Percentiles rank a stretch among this genome's conserved stretches.
These are phyloP conservation scores for Haematococcus lacustris DNA, from an alignment of 139 green algal genomes.

Conservation along the genomic window DNA sequence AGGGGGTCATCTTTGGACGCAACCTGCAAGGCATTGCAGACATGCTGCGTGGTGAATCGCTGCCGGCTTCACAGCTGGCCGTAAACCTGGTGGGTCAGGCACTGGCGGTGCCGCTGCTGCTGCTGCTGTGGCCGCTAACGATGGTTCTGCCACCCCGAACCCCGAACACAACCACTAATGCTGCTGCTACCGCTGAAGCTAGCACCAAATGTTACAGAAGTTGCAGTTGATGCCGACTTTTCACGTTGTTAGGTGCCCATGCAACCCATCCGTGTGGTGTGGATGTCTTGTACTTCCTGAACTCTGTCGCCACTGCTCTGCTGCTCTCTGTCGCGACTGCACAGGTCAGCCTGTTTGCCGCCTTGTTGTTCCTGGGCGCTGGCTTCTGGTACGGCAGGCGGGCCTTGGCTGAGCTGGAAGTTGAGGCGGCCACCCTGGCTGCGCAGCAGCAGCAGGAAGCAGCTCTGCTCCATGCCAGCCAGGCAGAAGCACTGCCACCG, in stretches of 20 bases:
- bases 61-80: background rate
- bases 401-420: background rate
- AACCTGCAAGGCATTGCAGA: background rate
- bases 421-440: no score
- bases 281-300: background rate
- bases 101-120: background rate
- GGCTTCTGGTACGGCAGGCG: background rate
- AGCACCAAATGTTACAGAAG: no score
- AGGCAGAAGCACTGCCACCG: no score
- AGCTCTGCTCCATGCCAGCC: no score
- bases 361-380: background rate
- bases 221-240: no score
- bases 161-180: background rate
- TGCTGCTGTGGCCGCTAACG: background rate
- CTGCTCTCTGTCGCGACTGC: background rate
- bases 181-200: no score
- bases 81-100: constrained; percentile 3
- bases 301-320: background rate
- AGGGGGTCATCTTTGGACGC: constrained; percentile 5
- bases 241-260: background rate
- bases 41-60: background rate
- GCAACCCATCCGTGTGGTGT: background rate
- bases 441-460: no score
- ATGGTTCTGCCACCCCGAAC: background rate
- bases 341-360: background rate